Evolutionary conservation across 2,329 filamentous ascomycete species (phyloP).

Genomic region (Cordyceps tenuipes): DNA sequence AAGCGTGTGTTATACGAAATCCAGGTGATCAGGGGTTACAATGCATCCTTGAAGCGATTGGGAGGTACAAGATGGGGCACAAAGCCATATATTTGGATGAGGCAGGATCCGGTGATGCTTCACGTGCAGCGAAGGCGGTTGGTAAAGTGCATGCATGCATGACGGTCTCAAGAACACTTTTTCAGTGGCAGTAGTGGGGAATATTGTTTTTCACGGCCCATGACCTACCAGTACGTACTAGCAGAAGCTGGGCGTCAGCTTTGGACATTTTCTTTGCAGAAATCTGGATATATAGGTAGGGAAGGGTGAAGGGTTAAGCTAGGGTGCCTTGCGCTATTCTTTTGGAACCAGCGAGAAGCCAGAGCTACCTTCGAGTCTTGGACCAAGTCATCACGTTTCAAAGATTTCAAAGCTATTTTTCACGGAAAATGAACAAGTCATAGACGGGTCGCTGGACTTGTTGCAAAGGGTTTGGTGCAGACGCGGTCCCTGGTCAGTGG

Average conservation of each 20-base stretch:
- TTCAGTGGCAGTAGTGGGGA: conserved; percentile 5
- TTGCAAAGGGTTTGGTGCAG: background rate
- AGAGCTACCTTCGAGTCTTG: background rate
- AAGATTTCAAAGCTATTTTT: background rate
- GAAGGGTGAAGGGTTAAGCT: background rate
- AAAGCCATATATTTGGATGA: background rate
- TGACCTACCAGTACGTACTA: too few species aligned
- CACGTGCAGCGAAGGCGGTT: background rate
- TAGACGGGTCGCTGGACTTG: background rate
- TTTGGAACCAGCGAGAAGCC: background rate
- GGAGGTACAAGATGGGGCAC: background rate
- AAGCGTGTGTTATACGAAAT: background rate
- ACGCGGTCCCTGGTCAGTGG: conserved; percentile 12
- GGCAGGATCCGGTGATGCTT: background rate
- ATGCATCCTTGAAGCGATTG: background rate
- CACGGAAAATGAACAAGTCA: conserved; percentile 1
- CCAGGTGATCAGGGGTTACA: background rate
- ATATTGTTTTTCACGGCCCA: background rate
- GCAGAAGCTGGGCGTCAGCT: background rate
- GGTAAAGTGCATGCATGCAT: background rate
- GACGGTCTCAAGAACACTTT: background rate
- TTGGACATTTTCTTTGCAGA: background rate
- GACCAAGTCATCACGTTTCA: background rate
- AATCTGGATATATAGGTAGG: background rate
- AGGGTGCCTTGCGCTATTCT: background rate